A percentile compares a stretch with the other conserved stretches of the same genome.
phyloP scores from a whole-genome alignment of 768 basidiomycete genomes.

The Rhodocollybia butyracea region DNA sequence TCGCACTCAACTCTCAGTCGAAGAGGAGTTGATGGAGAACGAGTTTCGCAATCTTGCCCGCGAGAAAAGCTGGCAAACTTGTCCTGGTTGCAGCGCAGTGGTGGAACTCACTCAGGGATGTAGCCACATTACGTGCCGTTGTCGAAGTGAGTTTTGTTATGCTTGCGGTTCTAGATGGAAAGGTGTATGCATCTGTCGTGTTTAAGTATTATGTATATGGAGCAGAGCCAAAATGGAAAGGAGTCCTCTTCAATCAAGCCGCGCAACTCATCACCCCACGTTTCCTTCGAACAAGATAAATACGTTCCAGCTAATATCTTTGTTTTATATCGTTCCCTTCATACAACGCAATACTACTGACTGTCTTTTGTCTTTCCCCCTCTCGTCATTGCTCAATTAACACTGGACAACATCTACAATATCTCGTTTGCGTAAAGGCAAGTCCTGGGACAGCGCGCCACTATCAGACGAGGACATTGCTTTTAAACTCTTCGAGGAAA shows the following conservation, averaged over 20 bases:
- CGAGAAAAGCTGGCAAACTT: conserved; percentile 30
- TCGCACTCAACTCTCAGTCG: background rate
- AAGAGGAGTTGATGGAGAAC: background rate
- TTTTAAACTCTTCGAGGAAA: conserved; percentile 34
- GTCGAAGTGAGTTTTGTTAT: conserved; percentile 25
- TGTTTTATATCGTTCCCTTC: too few species aligned
- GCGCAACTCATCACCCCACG: too few species aligned
- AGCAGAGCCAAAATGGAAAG: too few species aligned
- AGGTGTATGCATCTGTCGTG: conserved; percentile 5
- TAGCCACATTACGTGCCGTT: conserved; percentile 35
- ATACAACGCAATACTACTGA: too few species aligned
- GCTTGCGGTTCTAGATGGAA: conserved; percentile 22
- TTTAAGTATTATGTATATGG: too few species aligned
- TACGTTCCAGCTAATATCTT: too few species aligned
- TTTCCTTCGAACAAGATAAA: too few species aligned
- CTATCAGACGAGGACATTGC: conserved; percentile 42
- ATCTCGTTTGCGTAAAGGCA: conserved; percentile 37
- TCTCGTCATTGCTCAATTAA: conserved; percentile 38
- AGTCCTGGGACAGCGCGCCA: conserved; percentile 13
- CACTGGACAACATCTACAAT: conserved; percentile 37
- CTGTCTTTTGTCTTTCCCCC: conserved; percentile 18
- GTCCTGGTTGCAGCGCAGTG: conserved; percentile 31
- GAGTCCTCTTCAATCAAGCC: too few species aligned
- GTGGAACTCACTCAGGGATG: conserved; percentile 34
- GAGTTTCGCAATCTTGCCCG: conserved; percentile 22